phyloP scores from a whole-genome alignment of 2,329 filamentous ascomycete species.

The Arthrobotrys pseudoclavata region DNA sequence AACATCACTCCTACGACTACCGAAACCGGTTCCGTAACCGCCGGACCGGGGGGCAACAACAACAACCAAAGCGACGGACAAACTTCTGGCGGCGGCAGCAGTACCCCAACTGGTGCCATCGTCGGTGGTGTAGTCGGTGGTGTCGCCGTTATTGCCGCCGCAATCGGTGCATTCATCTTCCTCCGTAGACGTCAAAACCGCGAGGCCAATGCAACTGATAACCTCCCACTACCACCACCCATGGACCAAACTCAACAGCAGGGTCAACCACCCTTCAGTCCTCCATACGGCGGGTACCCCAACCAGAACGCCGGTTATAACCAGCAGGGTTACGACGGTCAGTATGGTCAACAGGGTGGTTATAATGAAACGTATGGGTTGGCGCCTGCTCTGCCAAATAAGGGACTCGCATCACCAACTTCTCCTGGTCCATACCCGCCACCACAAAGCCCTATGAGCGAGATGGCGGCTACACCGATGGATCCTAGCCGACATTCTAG shows the following conservation, averaged over 20 bases:
- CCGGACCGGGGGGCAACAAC: neutral
- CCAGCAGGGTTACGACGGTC: constrained; percentile 31
- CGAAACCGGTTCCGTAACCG: constrained; percentile 13
- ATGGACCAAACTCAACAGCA: constrained; percentile 50
- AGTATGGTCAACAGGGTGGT: constrained; percentile 23
- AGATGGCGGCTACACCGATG: constrained; percentile 42
- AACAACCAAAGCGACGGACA: neutral
- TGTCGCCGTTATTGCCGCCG: constrained; percentile 42
- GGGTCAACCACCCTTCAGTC: constrained; percentile 20
- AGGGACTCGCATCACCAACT: constrained; percentile 38
- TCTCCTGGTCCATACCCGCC: constrained; percentile 32
- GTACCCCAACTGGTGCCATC: constrained; percentile 46
- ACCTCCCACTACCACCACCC: constrained; percentile 39
- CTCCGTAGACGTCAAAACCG: constrained; percentile 45
- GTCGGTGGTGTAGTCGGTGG: constrained; percentile 58
- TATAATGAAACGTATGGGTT: constrained; percentile 51
- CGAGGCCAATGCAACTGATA: neutral
- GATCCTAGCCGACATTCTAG: constrained; percentile 40
- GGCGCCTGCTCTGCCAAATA: constrained; percentile 41
- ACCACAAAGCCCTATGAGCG: constrained; percentile 44
- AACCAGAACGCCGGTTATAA: constrained; percentile 28
- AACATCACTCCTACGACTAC: constrained; percentile 20
- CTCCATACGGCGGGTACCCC: constrained; percentile 33
- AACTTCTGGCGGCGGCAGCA: constrained; percentile 12
- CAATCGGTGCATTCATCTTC: constrained; percentile 50